Evolutionary conservation across 2,329 filamentous ascomycete species (phyloP).

Genomic region (Nemania bipapillata): DNA sequence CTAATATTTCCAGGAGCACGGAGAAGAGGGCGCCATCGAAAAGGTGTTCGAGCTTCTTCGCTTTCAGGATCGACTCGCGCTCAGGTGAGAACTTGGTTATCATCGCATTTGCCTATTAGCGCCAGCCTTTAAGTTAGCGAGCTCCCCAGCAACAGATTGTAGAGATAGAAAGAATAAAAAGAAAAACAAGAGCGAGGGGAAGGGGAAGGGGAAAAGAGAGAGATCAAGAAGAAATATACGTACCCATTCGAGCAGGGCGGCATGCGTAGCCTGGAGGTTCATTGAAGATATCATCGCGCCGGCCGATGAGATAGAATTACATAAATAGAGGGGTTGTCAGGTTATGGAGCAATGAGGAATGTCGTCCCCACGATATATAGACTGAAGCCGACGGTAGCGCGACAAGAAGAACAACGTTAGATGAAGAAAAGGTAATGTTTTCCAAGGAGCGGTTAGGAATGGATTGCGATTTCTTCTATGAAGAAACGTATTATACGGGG

Average conservation of each 20-base stretch:
- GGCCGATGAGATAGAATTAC: constrained; percentile 22
- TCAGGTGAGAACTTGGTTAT: constrained; percentile 41
- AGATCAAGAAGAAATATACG: constrained; percentile 35
- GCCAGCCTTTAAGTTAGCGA: constrained; percentile 28
- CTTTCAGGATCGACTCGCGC: constrained; percentile 56
- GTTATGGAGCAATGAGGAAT: not conserved
- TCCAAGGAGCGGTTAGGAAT: constrained; percentile 17
- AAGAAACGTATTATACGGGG: constrained; percentile 14
- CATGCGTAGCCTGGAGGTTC: constrained; percentile 39
- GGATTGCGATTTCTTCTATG: constrained; percentile 6
- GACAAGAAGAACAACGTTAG: not conserved
- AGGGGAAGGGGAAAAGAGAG: constrained; percentile 20
- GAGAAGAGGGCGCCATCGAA: constrained; percentile 66
- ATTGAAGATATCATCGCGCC: constrained; percentile 47
- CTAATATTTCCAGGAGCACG: constrained; percentile 67
- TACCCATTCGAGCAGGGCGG: constrained; percentile 49
- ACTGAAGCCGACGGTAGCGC: not conserved
- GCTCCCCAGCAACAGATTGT: constrained; percentile 47
- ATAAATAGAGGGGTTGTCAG: not conserved
- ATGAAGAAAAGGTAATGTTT: constrained; percentile 4
- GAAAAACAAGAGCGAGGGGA: constrained; percentile 41
- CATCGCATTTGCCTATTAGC: constrained; percentile 49
- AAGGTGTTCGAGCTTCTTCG: constrained; percentile 63
- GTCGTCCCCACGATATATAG: constrained; percentile 12
- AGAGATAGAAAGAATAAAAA: constrained; percentile 41